Evolutionary conservation across 805 yeast species (phyloP).

Genomic region (Priceomyces fermenticarens): DNA sequence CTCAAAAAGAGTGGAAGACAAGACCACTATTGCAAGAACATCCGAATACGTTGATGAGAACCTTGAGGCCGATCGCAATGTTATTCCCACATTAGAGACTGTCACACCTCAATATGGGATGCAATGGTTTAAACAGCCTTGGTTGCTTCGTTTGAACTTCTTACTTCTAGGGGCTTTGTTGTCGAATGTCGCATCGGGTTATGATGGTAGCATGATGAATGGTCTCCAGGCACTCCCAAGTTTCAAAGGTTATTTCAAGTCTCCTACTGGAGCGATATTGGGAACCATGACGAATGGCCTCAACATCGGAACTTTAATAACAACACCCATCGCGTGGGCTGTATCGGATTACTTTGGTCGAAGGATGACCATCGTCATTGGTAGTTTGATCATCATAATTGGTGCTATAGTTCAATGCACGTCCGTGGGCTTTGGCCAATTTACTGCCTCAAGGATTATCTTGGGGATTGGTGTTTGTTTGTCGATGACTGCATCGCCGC

Average conservation of each 20-base stretch:
- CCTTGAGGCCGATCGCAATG: too few species aligned
- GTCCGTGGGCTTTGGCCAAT: conserved; percentile 33
- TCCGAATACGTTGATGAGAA: too few species aligned
- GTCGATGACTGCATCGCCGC: conserved; percentile 44
- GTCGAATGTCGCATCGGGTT: conserved; percentile 43
- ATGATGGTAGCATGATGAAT: conserved; percentile 45
- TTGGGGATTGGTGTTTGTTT: conserved; percentile 46
- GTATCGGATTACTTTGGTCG: conserved; percentile 18
- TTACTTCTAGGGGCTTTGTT: conserved; percentile 11
- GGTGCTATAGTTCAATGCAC: conserved; percentile 39
- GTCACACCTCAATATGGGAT: conserved; percentile 12
- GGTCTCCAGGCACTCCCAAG: conserved; percentile 34
- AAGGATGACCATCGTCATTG: conserved; percentile 24
- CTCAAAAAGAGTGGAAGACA: too few species aligned
- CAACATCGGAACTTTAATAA: conserved; percentile 11
- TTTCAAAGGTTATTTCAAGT: conserved; percentile 20
- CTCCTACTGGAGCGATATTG: conserved; percentile 30
- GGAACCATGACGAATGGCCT: conserved; percentile 35
- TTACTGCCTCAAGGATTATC: conserved; percentile 44
- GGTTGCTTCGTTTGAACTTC: conserved; percentile 17
- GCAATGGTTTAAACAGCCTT: conserved; percentile 33
- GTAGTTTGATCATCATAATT: conserved; percentile 22
- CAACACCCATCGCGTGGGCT: conserved; percentile 7
- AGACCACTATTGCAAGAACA: too few species aligned
- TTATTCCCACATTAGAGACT: conserved; percentile 14